These are phyloP conservation scores for Umbelopsis vinacea DNA, from an alignment of 192 early-diverging fungal genomes.

Conservation along the genomic window DNA sequence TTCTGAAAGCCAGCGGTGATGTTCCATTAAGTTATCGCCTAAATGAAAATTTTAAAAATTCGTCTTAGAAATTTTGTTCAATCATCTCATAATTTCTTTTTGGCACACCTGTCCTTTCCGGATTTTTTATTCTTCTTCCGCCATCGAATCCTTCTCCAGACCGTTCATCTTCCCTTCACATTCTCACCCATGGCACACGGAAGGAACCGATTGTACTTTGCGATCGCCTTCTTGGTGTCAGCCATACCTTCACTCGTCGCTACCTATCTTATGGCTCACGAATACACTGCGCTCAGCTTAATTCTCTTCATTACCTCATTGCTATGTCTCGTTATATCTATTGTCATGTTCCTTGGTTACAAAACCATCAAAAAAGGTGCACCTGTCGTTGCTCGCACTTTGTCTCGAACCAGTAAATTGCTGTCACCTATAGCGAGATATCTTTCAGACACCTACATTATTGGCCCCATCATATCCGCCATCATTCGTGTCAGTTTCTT, in stretches of 20 bases:
- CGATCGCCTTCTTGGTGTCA: slow-evolving; percentile 25
- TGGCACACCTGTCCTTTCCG: not conserved
- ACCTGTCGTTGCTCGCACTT: slow-evolving; percentile 23
- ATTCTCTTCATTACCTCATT: slow-evolving; percentile 29
- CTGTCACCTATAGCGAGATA: slow-evolving; percentile 29
- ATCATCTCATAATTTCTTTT: not conserved
- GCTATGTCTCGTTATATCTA: slow-evolving; percentile 19
- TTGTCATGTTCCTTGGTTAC: slow-evolving; percentile 30
- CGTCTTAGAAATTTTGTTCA: not conserved
- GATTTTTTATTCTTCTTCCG: not conserved
- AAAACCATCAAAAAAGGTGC: slow-evolving; percentile 28
- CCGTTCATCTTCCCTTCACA: slow-evolving; percentile 2
- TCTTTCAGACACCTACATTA: slow-evolving; percentile 20
- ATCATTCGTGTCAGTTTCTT: slow-evolving; percentile 35
- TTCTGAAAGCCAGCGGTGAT: slow-evolving; percentile 71
- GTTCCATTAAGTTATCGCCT: slow-evolving; percentile 53
- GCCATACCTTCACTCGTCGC: slow-evolving; percentile 19
- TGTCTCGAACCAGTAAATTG: slow-evolving; percentile 11
- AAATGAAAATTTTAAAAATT: slow-evolving; percentile 22
- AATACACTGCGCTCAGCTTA: slow-evolving; percentile 22
- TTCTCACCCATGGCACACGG: slow-evolving; percentile 24
- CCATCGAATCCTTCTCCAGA: not conserved
- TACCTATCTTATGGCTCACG: slow-evolving; percentile 20
- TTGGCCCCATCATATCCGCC: slow-evolving; percentile 28
- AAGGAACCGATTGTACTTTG: slow-evolving; percentile 38